Percentiles rank a stretch among this genome's conserved stretches.
Evolutionary conservation across 2,329 filamentous ascomycete genomes (phyloP).

Genomic region (Pyrenochaeta sp.): DNA sequence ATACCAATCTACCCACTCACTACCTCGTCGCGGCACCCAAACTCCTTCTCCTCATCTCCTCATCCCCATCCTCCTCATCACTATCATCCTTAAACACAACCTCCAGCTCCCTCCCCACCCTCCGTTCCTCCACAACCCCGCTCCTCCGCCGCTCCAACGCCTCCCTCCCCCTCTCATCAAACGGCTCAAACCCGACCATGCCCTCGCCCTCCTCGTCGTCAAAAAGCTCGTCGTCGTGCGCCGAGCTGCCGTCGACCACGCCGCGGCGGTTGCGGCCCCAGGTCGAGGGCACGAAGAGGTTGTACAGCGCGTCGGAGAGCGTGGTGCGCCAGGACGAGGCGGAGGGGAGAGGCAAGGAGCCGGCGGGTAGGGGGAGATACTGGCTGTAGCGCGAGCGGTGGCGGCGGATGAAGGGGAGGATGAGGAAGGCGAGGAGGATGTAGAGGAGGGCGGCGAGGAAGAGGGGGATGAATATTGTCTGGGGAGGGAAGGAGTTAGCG

Average conservation of each 20-base stretch:
- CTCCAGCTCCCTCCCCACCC: constrained; percentile 81
- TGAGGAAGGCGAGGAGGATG: constrained; percentile 48
- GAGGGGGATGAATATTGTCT: constrained; percentile 57
- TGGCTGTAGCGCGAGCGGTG: constrained; percentile 55
- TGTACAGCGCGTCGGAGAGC: constrained; percentile 44
- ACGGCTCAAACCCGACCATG: constrained; percentile 55
- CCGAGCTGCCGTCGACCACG: constrained; percentile 41
- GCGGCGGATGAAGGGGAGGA: constrained; percentile 54
- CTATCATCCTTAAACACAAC: constrained; percentile 78
- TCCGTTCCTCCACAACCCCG: constrained; percentile 60
- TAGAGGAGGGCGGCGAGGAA: constrained; percentile 54
- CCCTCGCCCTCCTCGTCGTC: constrained; percentile 56
- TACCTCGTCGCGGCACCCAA: not conserved
- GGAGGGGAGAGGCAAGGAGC: no score
- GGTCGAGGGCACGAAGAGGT: constrained; percentile 43
- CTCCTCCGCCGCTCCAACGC: constrained; percentile 49
- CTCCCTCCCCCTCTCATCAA: constrained; percentile 46
- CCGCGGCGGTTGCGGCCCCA: constrained; percentile 29
- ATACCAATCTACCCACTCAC: constrained; percentile 1
- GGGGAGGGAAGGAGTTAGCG: constrained; percentile 17
- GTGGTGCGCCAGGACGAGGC: constrained; percentile 40
- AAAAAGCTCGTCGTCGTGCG: constrained; percentile 50
- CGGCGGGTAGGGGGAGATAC: constrained; percentile 51
- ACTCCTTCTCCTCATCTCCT: constrained; percentile 25
- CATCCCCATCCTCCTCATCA: constrained; percentile 62